These are phyloP conservation scores for Fraxinus platypoda DNA, from an alignment of 305 asterid genomes.

Conservation along the genomic window DNA sequence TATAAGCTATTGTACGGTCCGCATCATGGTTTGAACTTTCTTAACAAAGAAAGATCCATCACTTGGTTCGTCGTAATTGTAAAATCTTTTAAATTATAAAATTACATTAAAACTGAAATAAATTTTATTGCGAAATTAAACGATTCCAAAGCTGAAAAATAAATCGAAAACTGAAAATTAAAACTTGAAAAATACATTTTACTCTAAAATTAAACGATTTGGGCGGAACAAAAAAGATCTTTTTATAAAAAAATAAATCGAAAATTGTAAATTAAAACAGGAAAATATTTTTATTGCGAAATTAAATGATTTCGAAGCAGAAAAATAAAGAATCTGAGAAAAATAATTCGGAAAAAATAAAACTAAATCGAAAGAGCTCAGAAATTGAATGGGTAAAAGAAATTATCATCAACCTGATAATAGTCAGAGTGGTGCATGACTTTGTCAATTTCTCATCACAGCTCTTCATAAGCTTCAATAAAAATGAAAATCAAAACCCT, in stretches of 20 bases:
- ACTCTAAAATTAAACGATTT: neutral
- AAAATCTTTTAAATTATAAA: neutral
- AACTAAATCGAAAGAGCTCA: neutral
- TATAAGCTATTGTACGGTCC: constrained; percentile 33
- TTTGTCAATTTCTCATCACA: constrained; percentile 38
- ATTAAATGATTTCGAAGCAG: no score
- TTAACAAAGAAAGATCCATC: constrained; percentile 28
- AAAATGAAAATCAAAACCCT: neutral
- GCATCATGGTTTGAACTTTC: constrained; percentile 43
- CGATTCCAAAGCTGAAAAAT: neutral
- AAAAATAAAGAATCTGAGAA: neutral
- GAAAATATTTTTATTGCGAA: no score
- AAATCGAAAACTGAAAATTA: neutral
- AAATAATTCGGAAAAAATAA: neutral
- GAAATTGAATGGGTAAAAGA: constrained; percentile 34
- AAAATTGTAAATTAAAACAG: neutral
- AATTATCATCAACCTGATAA: constrained; percentile 35
- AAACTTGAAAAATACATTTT: no score
- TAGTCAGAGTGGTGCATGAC: constrained; percentile 61
- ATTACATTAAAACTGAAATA: neutral
- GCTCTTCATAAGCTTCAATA: constrained; percentile 21
- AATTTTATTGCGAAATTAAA: no score
- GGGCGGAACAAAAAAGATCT: neutral
- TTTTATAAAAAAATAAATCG: neutral
- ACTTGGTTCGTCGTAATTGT: constrained; percentile 21